phyloP scores from a whole-genome alignment of 202 grass and related monocot species.

The Schoenoplectus triqueter region DNA sequence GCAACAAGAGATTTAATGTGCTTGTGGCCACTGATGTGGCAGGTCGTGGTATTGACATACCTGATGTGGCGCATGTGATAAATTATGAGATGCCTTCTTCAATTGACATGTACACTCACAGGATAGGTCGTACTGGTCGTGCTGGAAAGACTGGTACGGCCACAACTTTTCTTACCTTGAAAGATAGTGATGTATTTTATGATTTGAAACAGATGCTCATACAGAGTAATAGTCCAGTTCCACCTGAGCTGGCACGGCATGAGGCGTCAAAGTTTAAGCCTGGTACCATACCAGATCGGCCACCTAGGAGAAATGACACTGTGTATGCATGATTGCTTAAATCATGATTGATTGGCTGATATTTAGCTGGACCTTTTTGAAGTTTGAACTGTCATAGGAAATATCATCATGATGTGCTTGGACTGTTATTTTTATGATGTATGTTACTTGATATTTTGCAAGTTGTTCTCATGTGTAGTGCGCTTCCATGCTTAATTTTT shows the following conservation, averaged over 20 bases:
- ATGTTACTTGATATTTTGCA: conserved; percentile 1
- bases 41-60: conserved; percentile 98
- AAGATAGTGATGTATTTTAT: conserved; percentile 88
- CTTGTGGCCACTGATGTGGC: conserved; percentile 95
- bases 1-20: conserved; percentile 92
- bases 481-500: not conserved
- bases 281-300: conserved; percentile 76
- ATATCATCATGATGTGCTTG: not conserved
- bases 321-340: conserved; percentile 22
- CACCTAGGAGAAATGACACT: conserved; percentile 78
- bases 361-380: conserved; percentile 10
- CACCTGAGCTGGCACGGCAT: conserved; percentile 90
- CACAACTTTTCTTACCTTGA: conserved; percentile 85
- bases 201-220: conserved; percentile 98
- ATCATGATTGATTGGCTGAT: not conserved
- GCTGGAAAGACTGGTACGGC: conserved; percentile 91
- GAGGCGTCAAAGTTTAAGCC: conserved; percentile 94
- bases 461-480: not conserved
- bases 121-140: conserved; percentile 89
- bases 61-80: conserved; percentile 87
- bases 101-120: conserved; percentile 91
- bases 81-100: conserved; percentile 89
- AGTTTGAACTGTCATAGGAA: not conserved
- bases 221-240: conserved; percentile 89
- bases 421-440: not conserved